phyloP scores from a whole-genome alignment of 1,284 basidiomycete species.

The Cutaneotrichosporon sp. region DNA sequence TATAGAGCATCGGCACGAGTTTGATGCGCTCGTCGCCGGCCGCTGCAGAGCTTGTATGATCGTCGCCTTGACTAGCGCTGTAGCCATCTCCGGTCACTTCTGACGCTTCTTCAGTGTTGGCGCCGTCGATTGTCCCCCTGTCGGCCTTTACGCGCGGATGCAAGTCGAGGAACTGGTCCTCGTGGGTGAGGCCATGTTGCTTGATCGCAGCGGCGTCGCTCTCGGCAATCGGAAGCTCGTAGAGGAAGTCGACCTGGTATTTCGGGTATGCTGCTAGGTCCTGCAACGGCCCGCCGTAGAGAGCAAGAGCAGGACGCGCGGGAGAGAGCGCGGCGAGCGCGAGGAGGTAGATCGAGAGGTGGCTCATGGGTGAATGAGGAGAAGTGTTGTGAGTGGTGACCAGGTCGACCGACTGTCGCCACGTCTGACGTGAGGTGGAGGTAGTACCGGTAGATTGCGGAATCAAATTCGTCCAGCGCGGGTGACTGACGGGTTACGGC shows the following conservation, averaged over 20 bases:
- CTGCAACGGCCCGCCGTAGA: constrained; percentile 43
- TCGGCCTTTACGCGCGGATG: constrained; percentile 25
- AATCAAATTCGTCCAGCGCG: not conserved
- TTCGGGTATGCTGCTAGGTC: constrained; percentile 80
- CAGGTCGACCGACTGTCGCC: too few species aligned
- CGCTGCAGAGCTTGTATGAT: too few species aligned
- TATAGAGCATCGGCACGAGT: constrained; percentile 31
- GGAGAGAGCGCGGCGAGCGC: constrained; percentile 20
- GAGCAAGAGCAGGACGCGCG: constrained; percentile 15
- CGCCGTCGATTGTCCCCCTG: constrained; percentile 57
- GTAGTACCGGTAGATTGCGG: too few species aligned
- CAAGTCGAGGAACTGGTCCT: constrained; percentile 68
- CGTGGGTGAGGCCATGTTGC: constrained; percentile 59
- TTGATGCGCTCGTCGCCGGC: not conserved
- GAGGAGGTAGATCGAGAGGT: constrained; percentile 27
- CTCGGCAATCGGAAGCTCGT: constrained; percentile 67
- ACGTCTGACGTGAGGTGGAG: constrained; percentile 1
- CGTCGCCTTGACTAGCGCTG: too few species aligned
- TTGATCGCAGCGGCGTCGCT: constrained; percentile 70
- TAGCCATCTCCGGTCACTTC: too few species aligned
- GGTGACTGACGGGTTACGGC: too few species aligned
- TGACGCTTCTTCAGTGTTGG: too few species aligned
- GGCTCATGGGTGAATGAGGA: constrained; percentile 3
- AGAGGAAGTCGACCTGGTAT: constrained; percentile 73
- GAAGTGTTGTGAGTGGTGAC: not conserved